Evolutionary conservation across 2,329 filamentous ascomycete genomes (phyloP).

Genomic region (Chrysosphaeria jannelii): DNA sequence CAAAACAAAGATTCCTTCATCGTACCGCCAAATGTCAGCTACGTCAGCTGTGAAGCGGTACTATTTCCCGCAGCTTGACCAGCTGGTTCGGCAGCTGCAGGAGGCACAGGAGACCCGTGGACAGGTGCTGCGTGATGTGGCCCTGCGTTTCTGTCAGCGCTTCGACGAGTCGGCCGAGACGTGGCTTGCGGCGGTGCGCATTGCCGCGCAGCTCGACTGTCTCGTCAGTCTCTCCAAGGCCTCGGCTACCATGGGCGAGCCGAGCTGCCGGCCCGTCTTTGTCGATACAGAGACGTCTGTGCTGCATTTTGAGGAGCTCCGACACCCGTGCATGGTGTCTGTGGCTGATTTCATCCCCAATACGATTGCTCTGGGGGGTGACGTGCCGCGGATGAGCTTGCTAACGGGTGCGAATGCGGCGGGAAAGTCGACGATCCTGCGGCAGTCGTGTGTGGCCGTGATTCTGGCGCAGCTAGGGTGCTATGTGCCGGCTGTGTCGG

Average conservation of each 20-base stretch:
- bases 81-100: constrained; percentile 61
- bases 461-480: constrained; percentile 96
- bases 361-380: constrained; percentile 61
- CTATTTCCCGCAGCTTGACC: constrained; percentile 62
- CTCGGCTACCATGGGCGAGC: constrained; percentile 54
- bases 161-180: constrained; percentile 67
- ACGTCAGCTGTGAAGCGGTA: constrained; percentile 76
- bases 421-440: constrained; percentile 82
- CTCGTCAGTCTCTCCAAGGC: constrained; percentile 78
- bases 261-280: constrained; percentile 70
- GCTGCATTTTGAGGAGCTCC: constrained; percentile 72
- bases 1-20: constrained; percentile 64
- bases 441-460: constrained; percentile 90
- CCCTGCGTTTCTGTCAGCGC: constrained; percentile 51
- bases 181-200: constrained; percentile 74
- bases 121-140: constrained; percentile 69
- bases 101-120: constrained; percentile 84
- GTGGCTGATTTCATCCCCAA: constrained; percentile 94
- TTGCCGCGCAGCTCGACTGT: constrained; percentile 80
- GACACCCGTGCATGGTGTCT: constrained; percentile 80
- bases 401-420: constrained; percentile 91
- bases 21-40: constrained; percentile 89
- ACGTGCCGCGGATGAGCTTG: constrained; percentile 55
- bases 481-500: constrained; percentile 58
- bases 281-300: constrained; percentile 60